Base-by-base conservation (phyloP, 176 grass and related monocot species). In the Eragrostis curvula region DNA sequence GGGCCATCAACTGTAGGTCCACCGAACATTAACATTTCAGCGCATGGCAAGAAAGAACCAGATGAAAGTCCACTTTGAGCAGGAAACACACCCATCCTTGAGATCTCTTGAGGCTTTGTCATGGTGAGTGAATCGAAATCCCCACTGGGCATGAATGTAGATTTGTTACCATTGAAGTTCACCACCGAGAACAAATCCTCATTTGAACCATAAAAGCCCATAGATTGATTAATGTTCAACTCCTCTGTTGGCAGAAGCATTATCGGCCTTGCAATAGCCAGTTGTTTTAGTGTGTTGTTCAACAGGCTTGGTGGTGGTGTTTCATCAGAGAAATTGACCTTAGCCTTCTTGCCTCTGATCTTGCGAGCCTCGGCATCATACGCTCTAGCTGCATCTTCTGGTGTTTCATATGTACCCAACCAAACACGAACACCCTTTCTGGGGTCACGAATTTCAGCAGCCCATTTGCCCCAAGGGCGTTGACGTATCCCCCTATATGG, bases 401-500 rank as follows among this genome's bases (percentile, higher is more conserved):
- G 28, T 8, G 86, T 92, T 50, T 57, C 86, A 27, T 70, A 92
- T 7, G 86, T 92, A 1, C 78, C 90, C 1, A 92, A 69, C 78
- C 90, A 92, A 57, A 92, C 82, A 44, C 86, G 82, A 27, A 75
- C 78, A 63, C 86, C 90, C 49, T 88, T 92, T 30, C 73, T 61
- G 12, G 90, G 86, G 45, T 92, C 90, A 39, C 86, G 63, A 24
- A 92, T 92, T 73, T 88, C 78, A 69, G 86, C 86, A 9, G 86
- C 90, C 90, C 90, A 92, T 73, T 85, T 86, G 3, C 90, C 90
- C 90, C 90, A 92, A 3, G 90, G 86, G 48, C 90, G 73, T 1
- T 20, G 78, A 0, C 86, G 78, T n/a, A 88, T 92, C 2, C 90
- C 90, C 51, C 78, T 91, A 67, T 85, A 91, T 1, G 71, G 75